These are phyloP conservation scores for Lachnellula willkommii DNA, from an alignment of 2,329 filamentous ascomycete genomes.

Conservation along the genomic window DNA sequence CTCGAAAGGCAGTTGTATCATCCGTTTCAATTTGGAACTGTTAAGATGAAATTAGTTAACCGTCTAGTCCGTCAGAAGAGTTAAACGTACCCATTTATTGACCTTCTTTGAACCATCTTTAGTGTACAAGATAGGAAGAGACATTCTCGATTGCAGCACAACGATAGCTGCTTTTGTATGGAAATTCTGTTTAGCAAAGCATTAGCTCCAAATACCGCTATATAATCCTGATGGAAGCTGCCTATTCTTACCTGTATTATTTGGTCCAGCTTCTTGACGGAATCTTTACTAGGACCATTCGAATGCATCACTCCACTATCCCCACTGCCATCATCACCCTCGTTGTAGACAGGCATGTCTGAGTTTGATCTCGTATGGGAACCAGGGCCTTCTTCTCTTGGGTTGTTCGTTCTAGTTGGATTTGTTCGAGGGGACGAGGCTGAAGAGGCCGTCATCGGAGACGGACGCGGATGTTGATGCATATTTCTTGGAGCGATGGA, in stretches of 20 bases:
- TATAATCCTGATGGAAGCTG: background rate
- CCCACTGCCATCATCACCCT: conserved; percentile 44
- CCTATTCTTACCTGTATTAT: conserved; percentile 73
- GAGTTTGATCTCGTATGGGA: conserved; percentile 36
- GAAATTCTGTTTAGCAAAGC: conserved; percentile 62
- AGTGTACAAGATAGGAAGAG: conserved; percentile 50
- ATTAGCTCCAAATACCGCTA: conserved; percentile 21
- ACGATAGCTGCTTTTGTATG: conserved; percentile 82
- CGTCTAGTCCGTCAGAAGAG: background rate
- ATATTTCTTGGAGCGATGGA: conserved; percentile 44
- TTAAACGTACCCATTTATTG: conserved; percentile 75
- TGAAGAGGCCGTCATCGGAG: conserved; percentile 67
- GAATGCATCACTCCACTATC: conserved; percentile 37
- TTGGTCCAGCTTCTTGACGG: conserved; percentile 78
- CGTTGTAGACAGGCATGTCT: conserved; percentile 46
- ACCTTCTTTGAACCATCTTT: conserved; percentile 57
- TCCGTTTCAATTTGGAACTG: conserved; percentile 95
- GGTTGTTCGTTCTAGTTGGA: conserved; percentile 66
- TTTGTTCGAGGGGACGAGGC: conserved; percentile 68
- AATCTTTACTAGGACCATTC: conserved; percentile 55
- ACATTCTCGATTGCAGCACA: conserved; percentile 74
- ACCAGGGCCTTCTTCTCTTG: conserved; percentile 58
- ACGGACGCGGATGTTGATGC: conserved; percentile 83
- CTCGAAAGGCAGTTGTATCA: conserved; percentile 81
- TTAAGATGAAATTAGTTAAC: conserved; percentile 1